Percentiles rank a stretch among this genome's conserved stretches.
Conservation (phyloP, 2,329 filamentous ascomycete species). For the Fusarium annulatum region DNA sequence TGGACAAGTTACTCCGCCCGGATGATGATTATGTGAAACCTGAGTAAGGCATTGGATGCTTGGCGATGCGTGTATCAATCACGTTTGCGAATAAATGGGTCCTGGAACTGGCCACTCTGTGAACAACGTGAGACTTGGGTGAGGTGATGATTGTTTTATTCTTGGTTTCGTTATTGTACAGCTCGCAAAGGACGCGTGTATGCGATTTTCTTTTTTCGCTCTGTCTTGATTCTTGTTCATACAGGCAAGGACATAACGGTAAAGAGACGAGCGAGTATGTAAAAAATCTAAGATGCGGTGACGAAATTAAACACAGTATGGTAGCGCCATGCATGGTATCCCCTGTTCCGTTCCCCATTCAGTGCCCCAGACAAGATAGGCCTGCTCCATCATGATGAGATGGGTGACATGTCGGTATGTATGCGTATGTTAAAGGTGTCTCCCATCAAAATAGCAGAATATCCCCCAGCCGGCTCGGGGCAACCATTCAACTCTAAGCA, state of each 20-base stretch:
- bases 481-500: slow-evolving; percentile 10
- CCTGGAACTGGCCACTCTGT: slow-evolving; percentile 12
- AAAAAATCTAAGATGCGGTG: slow-evolving; percentile 28
- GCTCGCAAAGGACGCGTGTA: not conserved
- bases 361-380: slow-evolving; percentile 17
- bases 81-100: slow-evolving; percentile 24
- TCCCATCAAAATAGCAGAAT: slow-evolving; percentile 14
- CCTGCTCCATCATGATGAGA: slow-evolving; percentile 10
- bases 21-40: slow-evolving; percentile 30
- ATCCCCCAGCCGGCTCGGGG: slow-evolving; percentile 25
- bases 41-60: slow-evolving; percentile 4
- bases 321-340: slow-evolving; percentile 27
- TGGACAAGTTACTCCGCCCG: slow-evolving; percentile 17
- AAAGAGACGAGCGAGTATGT: not conserved
- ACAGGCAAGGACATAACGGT: not conserved
- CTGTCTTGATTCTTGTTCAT: not conserved
- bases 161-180: slow-evolving; percentile 15
- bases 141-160: slow-evolving; percentile 22
- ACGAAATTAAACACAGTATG: slow-evolving; percentile 29
- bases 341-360: slow-evolving; percentile 25
- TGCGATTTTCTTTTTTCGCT: slow-evolving; percentile 1
- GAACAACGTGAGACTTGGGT: slow-evolving; percentile 16
- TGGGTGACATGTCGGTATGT: not conserved
- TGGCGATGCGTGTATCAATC: slow-evolving; percentile 11
- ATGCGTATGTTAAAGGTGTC: not conserved